phyloP scores from a whole-genome alignment of 1,284 basidiomycete genomes.

The Thecaphora thlaspeos region DNA sequence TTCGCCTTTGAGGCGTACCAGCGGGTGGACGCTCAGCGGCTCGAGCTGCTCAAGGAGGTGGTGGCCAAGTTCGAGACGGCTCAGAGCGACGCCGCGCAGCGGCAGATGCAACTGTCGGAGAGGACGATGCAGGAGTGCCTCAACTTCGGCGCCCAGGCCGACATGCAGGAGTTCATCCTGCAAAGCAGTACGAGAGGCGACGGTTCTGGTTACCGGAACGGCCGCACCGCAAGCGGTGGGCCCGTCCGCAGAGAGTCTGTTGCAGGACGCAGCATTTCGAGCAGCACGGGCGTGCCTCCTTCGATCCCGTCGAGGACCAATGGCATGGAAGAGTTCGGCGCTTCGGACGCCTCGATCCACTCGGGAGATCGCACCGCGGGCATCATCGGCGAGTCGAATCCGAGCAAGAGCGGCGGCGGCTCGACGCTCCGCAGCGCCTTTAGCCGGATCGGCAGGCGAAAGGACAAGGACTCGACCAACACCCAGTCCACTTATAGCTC shows the following conservation, averaged over 20 bases:
- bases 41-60: slow-evolving; percentile 49
- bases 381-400: slow-evolving; percentile 13
- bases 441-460: slow-evolving; percentile 39
- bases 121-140: slow-evolving; percentile 47
- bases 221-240: slow-evolving; percentile 4
- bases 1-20: slow-evolving; percentile 48
- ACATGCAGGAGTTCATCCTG: slow-evolving; percentile 49
- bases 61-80: slow-evolving; percentile 49
- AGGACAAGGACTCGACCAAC: slow-evolving; percentile 35
- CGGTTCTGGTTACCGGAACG: slow-evolving; percentile 11
- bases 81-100: slow-evolving; percentile 45
- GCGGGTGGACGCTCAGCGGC: slow-evolving; percentile 45
- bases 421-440: slow-evolving; percentile 44
- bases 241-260: slow-evolving; percentile 19
- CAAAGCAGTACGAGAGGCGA: slow-evolving; percentile 19
- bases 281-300: slow-evolving; percentile 17
- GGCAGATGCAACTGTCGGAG: slow-evolving; percentile 44
- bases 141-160: slow-evolving; percentile 42
- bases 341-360: slow-evolving; percentile 35
- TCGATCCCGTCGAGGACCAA: slow-evolving; percentile 9
- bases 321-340: slow-evolving; percentile 36
- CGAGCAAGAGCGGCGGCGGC: slow-evolving; percentile 25
- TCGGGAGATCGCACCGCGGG: slow-evolving; percentile 25
- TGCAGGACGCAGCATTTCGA: slow-evolving; percentile 31
- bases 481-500: slow-evolving; percentile 36